Base-by-base conservation (phyloP, 345 rosid species). In the Eutrema japonicum region DNA sequence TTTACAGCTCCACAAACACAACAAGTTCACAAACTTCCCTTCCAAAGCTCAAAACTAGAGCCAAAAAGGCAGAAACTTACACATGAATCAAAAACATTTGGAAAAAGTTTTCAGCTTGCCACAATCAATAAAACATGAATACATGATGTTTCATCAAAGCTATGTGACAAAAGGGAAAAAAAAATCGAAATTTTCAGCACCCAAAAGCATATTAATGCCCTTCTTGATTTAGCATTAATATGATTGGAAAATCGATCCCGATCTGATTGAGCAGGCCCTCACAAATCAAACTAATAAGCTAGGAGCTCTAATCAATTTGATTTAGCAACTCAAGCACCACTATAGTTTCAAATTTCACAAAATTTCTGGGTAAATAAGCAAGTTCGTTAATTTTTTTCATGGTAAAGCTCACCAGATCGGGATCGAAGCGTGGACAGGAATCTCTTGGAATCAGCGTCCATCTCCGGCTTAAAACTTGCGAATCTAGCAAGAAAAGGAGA, bases 391-490 rank as follows among this genome's bases (percentile, higher is more conserved):
- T 14, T 27, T n/a, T 51, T 7, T 11, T 7, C 26, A 6, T 29
- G 56, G 60, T 6, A 52, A 46, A 77, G 72, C 85, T 83, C 16
- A 94, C 98, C 97, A 64, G 97, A 84, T 91, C 95, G 90, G 73
- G 95, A 88, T 74, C 87, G 96, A 67, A 94, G 89, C 76, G 88
- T 82, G 2, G 97, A 81, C 52, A 88, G 88, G 78, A 85, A 86
- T 71, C 93, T 83, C 83, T 77, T 91, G 57, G 94, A 89, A 73
- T 93, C 96, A 78, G 92, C 87, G 66, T 94, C 98, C 98, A 94
- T 94, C 3, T 61, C 66, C 85, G 51, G 27, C 6, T 45, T 4
- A 30, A 8, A 36, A 30, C 10, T 60, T 7, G 32, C 3, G 63
- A 72, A 35, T 72, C 54, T 53, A 1, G 55, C 41, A 11, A 65